Percentiles rank a stretch among this genome's conserved stretches.
Conservation (phyloP, 176 grass and related monocot genomes). For the Poa pratensis region DNA sequence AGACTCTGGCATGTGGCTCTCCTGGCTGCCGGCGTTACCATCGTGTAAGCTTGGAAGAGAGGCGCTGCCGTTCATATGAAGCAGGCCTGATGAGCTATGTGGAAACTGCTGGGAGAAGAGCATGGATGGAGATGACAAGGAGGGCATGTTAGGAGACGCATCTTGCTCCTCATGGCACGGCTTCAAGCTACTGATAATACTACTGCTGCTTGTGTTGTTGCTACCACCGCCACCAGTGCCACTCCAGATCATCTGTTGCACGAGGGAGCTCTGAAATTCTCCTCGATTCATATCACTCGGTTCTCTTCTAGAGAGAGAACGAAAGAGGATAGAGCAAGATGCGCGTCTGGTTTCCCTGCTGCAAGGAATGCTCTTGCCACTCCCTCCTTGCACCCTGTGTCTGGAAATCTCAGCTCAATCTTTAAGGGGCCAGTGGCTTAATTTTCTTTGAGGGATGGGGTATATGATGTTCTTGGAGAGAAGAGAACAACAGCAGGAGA, state of each 20-base stretch:
- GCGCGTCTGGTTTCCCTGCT: not conserved
- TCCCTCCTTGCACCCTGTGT: conserved; percentile 30
- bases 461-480: conserved; percentile 36
- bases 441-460: conserved; percentile 45
- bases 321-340: not conserved
- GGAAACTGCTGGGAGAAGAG: conserved; percentile 63
- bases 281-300: conserved; percentile 63
- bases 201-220: conserved; percentile 33
- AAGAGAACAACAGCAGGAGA: conserved; percentile 25
- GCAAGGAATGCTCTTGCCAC: conserved; percentile 39
- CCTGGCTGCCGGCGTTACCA: conserved; percentile 32
- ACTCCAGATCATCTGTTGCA: conserved; percentile 82
- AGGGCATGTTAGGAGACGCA: conserved; percentile 58
- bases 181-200: conserved; percentile 60
- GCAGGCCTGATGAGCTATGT: conserved; percentile 38
- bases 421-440: conserved; percentile 43
- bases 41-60: conserved; percentile 44
- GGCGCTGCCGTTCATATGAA: conserved; percentile 35
- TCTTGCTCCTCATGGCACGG: conserved; percentile 57
- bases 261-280: conserved; percentile 80
- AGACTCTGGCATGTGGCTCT: conserved; percentile 70
- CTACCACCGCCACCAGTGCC: not conserved
- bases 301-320: conserved; percentile 9
- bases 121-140: conserved; percentile 64
- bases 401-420: conserved; percentile 54